Conservation (phyloP, 1,139 yeast species). For the Zygoascus hellenicus region DNA sequence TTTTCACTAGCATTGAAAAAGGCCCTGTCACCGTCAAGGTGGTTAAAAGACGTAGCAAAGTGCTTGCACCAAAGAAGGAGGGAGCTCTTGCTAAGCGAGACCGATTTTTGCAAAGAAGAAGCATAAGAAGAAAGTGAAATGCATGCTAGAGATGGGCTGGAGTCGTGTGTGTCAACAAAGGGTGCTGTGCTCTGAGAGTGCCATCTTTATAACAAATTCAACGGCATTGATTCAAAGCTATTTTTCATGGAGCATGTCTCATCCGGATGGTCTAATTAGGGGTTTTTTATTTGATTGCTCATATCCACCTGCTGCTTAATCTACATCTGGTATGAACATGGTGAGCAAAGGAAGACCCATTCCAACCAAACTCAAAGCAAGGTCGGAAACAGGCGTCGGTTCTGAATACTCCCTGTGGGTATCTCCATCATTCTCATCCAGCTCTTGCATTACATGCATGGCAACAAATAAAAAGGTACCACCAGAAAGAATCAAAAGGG, state of each 20-base stretch:
- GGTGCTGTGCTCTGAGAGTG: no score
- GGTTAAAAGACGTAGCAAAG: slow-evolving; percentile 7
- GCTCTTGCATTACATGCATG: slow-evolving; percentile 51
- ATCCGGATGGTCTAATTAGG: no score
- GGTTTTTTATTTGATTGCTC: no score
- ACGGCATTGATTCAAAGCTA: no score
- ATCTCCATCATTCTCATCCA: slow-evolving; percentile 14
- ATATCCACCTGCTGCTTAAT: no score
- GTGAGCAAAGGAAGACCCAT: slow-evolving; percentile 33
- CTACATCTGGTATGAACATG: slow-evolving; percentile 29
- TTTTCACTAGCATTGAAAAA: slow-evolving; percentile 7
- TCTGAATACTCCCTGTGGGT: slow-evolving; percentile 16
- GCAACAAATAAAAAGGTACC: slow-evolving; percentile 74
- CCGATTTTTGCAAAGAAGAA: slow-evolving; percentile 12
- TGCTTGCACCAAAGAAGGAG: slow-evolving; percentile 14
- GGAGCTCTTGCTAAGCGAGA: slow-evolving; percentile 11
- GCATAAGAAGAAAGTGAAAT: slow-evolving; percentile 11
- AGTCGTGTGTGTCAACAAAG: no score
- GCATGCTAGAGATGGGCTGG: background rate
- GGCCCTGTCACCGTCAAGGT: slow-evolving; percentile 17
- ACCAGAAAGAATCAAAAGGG: slow-evolving; percentile 54
- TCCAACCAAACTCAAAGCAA: slow-evolving; percentile 27
- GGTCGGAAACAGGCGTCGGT: slow-evolving; percentile 17
- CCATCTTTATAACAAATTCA: no score
- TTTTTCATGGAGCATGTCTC: no score